Base-by-base conservation (phyloP, 1,284 basidiomycete genomes). In the Rhodotorula sp. region DNA sequence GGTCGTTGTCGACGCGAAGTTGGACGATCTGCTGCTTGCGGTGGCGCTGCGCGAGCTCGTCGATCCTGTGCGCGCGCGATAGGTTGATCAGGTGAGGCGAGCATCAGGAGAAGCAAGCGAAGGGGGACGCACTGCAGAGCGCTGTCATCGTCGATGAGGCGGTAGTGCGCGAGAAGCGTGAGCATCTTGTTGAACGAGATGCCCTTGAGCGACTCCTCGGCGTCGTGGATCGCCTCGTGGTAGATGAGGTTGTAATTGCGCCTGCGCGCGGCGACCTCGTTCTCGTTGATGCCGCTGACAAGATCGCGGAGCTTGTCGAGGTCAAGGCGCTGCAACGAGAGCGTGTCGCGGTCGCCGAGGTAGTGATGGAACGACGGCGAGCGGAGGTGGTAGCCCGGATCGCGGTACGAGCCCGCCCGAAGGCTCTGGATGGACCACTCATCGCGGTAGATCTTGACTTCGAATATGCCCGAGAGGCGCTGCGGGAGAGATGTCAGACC, bases 141-240 rank as follows among this genome's bases (percentile, higher is more conserved):
- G 61, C 92, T 89, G 44, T 87, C 88, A 80, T 97, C 93, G 70
- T 94, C 87, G 76, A 98, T 94, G 69, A 98, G 84, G 81, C 92
- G 96, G 83, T 97, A 89, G 80, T 97, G 94, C 0, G 93, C 91
- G 46, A 99, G 83, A 66, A 98, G 83, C 59, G 91, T 80, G 22
- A 98, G 86, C 93, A 97, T 97, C 56, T 90, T 87, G 12, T 89
- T 92, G 83, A 98, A 98, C 29, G 92, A 91, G 72, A 99, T 91
- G 17, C 95, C 94, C 62, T 87, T 86, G 1, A 88, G 88, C 39
- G 85, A 86, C 72, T 90, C 86, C 73, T 89, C 87, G 3, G 87
- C 86, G 13, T 73, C 73, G 56, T 93, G 86, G 74, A 86, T 88
- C 5, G 93, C 92, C 83, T 97, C 94, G 78, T 94, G 90, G 78